These are phyloP conservation scores for Pseudoturritis turrita DNA, from an alignment of 345 rosid species.

Conservation along the genomic window DNA sequence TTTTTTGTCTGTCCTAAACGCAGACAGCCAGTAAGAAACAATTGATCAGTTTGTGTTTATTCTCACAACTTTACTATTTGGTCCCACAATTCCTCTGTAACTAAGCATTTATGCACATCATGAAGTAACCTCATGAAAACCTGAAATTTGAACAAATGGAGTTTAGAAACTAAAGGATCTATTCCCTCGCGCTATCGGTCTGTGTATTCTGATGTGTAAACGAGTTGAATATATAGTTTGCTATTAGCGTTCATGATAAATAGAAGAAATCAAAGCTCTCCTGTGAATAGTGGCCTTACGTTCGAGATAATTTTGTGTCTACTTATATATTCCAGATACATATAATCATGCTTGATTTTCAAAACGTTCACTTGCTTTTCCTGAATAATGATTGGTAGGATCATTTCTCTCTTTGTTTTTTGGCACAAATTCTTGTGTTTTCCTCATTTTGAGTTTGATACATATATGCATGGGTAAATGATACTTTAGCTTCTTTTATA, in stretches of 20 bases:
- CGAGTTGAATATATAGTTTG: background rate
- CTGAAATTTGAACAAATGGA: background rate
- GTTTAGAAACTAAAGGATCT: conserved; percentile 3
- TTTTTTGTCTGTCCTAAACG: conserved; percentile 20
- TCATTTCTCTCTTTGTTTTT: conserved; percentile 19
- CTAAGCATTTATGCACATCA: conserved; percentile 8
- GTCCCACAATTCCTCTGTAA: conserved; percentile 25
- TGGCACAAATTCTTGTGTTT: conserved; percentile 1
- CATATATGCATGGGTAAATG: conserved; percentile 23
- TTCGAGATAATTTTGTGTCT: background rate
- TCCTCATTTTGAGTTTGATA: background rate
- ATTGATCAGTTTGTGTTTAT: conserved; percentile 21
- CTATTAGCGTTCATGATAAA: background rate
- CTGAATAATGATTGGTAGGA: conserved; percentile 17
- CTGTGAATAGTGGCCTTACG: background rate
- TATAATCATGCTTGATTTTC: background rate
- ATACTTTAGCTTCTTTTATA: conserved; percentile 24
- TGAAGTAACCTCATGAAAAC: conserved; percentile 6
- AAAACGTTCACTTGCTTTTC: conserved; percentile 8
- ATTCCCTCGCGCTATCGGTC: background rate
- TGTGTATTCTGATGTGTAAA: background rate
- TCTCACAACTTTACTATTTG: conserved; percentile 18
- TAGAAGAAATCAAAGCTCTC: background rate
- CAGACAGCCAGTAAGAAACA: conserved; percentile 13
- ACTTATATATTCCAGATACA: background rate